Base-by-base conservation (phyloP, 2,329 filamentous ascomycete species). In the Aspergillus brasiliensis region DNA sequence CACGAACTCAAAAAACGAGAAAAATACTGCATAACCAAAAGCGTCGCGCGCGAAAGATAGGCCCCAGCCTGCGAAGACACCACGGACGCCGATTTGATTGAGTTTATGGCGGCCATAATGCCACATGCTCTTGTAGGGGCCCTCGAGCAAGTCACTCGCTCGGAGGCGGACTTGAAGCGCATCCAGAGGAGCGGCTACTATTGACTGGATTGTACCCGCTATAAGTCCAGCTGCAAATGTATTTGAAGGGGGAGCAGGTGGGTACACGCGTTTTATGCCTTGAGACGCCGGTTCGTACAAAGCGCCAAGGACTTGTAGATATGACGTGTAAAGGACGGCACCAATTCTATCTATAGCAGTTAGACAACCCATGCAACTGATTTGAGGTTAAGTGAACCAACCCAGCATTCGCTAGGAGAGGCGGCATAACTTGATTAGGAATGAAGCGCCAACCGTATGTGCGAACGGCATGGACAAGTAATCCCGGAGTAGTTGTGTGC, bases 371-470 rank as follows among this genome's bases (percentile, higher is more conserved):
- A 19, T 19, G 27, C 8, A 4, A 27, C 27, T 10, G n/a, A 52
- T 27, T 46, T 15, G 53, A 51, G 21, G 48, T 42, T 51, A 34
- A 40, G 13, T 42, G 40, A 38, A 65, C 76, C 62, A 72, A 84
- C 81, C 80, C 82, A 21, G 86, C 83, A 68, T 89, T 89, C 21
- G 86, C 86, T 53, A 88, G 73, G 49, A 89, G 70, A 28, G 86
- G 86, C 54, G 86, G 86, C 40, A 88, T 74, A 10, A 89, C 80
- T 71, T 88, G 85, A 67, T 87, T 86, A 1, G 86, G 86, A 49
- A 89, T 81, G 69, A 88, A 88, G 15, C 75, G 76, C 86, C 86
- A 88, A 47, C 86, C 86, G 68, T 89, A 81, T n/a, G 80, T 81
- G 61, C 80, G 80, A 46, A 88, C 78, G 8, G 86, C 86, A 73